phyloP scores from a whole-genome alignment of 2,329 filamentous ascomycete genomes.

The Oidium heveae region DNA sequence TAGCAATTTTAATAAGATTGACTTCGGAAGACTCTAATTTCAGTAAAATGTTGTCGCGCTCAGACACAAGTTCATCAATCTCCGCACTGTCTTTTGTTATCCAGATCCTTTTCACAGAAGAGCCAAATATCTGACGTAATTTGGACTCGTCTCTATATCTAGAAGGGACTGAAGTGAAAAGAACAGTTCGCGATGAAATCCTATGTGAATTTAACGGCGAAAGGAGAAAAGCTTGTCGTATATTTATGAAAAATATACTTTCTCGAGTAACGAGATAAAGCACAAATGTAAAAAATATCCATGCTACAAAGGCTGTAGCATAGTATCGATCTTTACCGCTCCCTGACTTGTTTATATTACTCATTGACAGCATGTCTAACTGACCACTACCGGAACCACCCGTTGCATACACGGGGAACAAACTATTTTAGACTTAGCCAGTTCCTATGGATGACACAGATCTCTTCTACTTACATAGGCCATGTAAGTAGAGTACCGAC shows the following conservation, averaged over 20 bases:
- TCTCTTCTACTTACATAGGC: slow-evolving; percentile 27
- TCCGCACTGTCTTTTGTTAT: slow-evolving; percentile 53
- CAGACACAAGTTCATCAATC: slow-evolving; percentile 55
- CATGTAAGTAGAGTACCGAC: slow-evolving; percentile 66
- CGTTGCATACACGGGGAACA: slow-evolving; percentile 60
- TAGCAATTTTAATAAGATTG: slow-evolving; percentile 57
- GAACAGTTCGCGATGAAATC: slow-evolving; percentile 70
- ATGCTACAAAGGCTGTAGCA: slow-evolving; percentile 58
- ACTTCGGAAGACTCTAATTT: slow-evolving; percentile 73
- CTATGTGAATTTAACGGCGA: slow-evolving; percentile 64
- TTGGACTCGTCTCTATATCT: slow-evolving; percentile 54
- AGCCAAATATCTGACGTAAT: slow-evolving; percentile 57
- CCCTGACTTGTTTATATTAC: slow-evolving; percentile 39
- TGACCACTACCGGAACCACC: slow-evolving; percentile 39
- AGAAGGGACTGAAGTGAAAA: slow-evolving; percentile 65
- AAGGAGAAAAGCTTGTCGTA: slow-evolving; percentile 77
- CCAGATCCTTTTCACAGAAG: slow-evolving; percentile 64
- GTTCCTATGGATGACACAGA: not conserved
- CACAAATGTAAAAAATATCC: slow-evolving; percentile 68
- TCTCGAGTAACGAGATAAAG: slow-evolving; percentile 75
- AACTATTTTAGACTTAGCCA: slow-evolving; percentile 13
- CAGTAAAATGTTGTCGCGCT: slow-evolving; percentile 56
- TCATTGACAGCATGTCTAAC: slow-evolving; percentile 55
- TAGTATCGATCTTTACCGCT: slow-evolving; percentile 37
- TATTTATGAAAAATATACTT: slow-evolving; percentile 72